A percentile compares a stretch with the other conserved stretches of the same genome.
phyloP scores from a whole-genome alignment of 129 eudicot species.

The Dittrichia graveolens region DNA sequence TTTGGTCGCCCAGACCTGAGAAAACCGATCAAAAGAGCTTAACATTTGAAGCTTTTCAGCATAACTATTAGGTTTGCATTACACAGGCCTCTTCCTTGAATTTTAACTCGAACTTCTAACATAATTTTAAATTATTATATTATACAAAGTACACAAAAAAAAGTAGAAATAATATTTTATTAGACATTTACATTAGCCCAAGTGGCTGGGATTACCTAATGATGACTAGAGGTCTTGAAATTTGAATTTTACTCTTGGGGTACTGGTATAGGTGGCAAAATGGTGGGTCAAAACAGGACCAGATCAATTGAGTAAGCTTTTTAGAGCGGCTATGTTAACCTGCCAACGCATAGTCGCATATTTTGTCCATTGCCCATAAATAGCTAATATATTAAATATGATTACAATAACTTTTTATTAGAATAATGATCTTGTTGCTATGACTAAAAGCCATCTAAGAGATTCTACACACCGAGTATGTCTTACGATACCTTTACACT shows the following conservation, averaged over 20 bases:
- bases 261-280: neutral
- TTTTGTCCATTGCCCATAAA: neutral
- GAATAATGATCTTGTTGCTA: neutral
- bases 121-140: too few species aligned
- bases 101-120: too few species aligned
- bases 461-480: neutral
- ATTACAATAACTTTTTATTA: neutral
- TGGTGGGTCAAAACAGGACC: neutral
- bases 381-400: neutral
- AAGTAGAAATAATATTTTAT: too few species aligned
- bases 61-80: neutral
- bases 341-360: neutral
- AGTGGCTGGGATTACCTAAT: neutral
- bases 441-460: neutral
- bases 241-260: neutral
- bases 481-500: neutral
- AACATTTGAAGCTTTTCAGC: neutral
- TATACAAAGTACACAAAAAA: too few species aligned
- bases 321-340: too few species aligned
- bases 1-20: conserved; percentile 92
- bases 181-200: neutral
- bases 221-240: neutral
- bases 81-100: too few species aligned
- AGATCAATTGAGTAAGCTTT: too few species aligned
- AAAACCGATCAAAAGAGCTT: conserved; percentile 14